Evolutionary conservation across 1,284 basidiomycete species (phyloP).

Genomic region (Sporisorium exsertum): DNA sequence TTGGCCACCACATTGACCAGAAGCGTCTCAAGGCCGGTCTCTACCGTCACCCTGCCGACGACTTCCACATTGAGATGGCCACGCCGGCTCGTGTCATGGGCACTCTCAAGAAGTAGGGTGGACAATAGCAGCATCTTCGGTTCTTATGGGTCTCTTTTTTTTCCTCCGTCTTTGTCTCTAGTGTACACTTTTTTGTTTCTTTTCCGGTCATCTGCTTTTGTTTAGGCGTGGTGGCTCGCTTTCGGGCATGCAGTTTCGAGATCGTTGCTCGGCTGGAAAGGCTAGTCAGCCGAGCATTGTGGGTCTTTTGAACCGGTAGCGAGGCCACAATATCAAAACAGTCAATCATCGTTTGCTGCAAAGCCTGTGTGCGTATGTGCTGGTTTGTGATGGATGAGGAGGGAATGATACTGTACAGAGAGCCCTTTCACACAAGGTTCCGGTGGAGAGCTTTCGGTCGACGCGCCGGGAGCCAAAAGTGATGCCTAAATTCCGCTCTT

Average conservation of each 20-base stretch:
- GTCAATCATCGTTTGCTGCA: neutral
- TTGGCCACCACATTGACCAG: conserved; percentile 94
- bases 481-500: no score
- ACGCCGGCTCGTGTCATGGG: conserved; percentile 63
- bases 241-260: neutral
- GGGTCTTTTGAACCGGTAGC: neutral
- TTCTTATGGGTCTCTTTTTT: conserved; percentile 20
- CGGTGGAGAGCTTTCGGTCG: no score
- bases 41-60: conserved; percentile 70
- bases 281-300: conserved; percentile 35
- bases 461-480: no score
- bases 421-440: conserved; percentile 1
- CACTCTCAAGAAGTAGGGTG: conserved; percentile 48
- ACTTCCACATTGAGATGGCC: conserved; percentile 68
- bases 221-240: conserved; percentile 7
- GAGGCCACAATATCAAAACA: conserved; percentile 10
- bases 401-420: no score
- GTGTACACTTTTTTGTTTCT: conserved; percentile 34
- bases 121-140: conserved; percentile 3
- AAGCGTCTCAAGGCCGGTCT: conserved; percentile 75
- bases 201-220: conserved; percentile 19
- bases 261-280: conserved; percentile 27
- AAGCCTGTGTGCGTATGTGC: neutral
- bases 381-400: no score
- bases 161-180: conserved; percentile 13